These are phyloP conservation scores for Scheffersomyces lignosus DNA, from an alignment of 805 yeast genomes.

Conservation along the genomic window DNA sequence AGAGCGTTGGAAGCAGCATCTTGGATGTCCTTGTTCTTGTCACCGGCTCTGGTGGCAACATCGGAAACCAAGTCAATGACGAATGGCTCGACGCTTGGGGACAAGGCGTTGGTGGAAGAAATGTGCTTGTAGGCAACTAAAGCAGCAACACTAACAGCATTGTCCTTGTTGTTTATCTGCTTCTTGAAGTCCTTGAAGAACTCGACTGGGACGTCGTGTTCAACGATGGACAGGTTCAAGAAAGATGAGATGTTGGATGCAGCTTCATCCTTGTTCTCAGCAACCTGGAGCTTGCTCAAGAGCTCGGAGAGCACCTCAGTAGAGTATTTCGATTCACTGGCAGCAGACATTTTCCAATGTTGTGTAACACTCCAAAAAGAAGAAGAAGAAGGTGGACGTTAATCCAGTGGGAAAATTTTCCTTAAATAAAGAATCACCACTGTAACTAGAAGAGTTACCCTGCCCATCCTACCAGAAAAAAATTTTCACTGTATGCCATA, in stretches of 20 bases:
- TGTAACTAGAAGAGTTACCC: too few species aligned
- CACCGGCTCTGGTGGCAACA: slow-evolving; percentile 82
- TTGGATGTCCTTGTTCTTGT: slow-evolving; percentile 78
- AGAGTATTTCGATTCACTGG: slow-evolving; percentile 61
- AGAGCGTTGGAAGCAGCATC: slow-evolving; percentile 76
- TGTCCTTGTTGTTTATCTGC: slow-evolving; percentile 81
- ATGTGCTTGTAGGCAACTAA: slow-evolving; percentile 83
- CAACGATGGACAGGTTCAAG: slow-evolving; percentile 95
- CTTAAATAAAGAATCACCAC: too few species aligned
- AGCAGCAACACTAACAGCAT: slow-evolving; percentile 66
- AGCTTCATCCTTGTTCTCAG: slow-evolving; percentile 84
- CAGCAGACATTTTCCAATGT: slow-evolving; percentile 53
- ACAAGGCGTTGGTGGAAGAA: slow-evolving; percentile 72
- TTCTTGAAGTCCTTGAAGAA: slow-evolving; percentile 78
- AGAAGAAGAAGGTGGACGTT: too few species aligned
- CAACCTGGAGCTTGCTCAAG: slow-evolving; percentile 88
- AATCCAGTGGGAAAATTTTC: too few species aligned
- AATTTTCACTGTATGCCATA: too few species aligned
- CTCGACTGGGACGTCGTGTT: slow-evolving; percentile 93
- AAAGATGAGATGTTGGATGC: slow-evolving; percentile 89
- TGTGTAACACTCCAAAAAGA: too few species aligned
- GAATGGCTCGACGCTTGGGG: slow-evolving; percentile 96
- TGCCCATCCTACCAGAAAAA: too few species aligned
- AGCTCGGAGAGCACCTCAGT: slow-evolving; percentile 89
- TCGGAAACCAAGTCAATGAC: slow-evolving; percentile 73